Evolutionary conservation across 192 early-diverging fungal species (phyloP).

Genomic region (Chytriomyces hyalinus): DNA sequence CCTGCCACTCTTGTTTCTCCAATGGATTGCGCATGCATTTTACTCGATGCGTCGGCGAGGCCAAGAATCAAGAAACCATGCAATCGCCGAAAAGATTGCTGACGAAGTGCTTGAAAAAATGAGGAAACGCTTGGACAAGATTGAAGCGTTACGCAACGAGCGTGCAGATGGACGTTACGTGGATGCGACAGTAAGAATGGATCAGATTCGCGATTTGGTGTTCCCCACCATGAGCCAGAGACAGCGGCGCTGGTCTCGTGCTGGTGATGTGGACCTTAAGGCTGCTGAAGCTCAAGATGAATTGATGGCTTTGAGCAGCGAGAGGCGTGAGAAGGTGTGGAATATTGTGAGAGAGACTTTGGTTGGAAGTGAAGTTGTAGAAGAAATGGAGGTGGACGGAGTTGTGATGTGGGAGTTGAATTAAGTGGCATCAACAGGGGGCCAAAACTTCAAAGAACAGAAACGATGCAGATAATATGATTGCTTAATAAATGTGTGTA

Average conservation of each 20-base stretch:
- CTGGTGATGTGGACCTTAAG: constrained; percentile 14
- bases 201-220: constrained; percentile 18
- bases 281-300: not conserved
- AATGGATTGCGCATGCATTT: too few species aligned
- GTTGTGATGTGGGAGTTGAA: constrained; percentile 10
- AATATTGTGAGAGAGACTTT: not conserved
- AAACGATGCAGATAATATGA: too few species aligned
- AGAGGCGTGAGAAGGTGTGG: constrained; percentile 20
- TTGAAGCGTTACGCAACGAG: not conserved
- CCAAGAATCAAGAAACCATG: not conserved
- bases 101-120: constrained; percentile 5
- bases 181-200: constrained; percentile 2
- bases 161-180: not conserved
- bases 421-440: too few species aligned
- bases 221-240: not conserved
- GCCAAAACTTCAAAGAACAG: too few species aligned
- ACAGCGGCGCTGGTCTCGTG: constrained; percentile 10
- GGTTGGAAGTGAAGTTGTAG: constrained; percentile 8
- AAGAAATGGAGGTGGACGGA: constrained; percentile 29
- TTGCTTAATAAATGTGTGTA: too few species aligned
- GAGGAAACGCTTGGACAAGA: not conserved
- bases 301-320: not conserved
- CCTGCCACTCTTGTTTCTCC: too few species aligned
- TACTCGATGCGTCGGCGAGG: too few species aligned
- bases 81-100: constrained; percentile 2